These are phyloP conservation scores for Paratrypanosoma confusum DNA, from an alignment of 208 protist genomes.

Conservation along the genomic window DNA sequence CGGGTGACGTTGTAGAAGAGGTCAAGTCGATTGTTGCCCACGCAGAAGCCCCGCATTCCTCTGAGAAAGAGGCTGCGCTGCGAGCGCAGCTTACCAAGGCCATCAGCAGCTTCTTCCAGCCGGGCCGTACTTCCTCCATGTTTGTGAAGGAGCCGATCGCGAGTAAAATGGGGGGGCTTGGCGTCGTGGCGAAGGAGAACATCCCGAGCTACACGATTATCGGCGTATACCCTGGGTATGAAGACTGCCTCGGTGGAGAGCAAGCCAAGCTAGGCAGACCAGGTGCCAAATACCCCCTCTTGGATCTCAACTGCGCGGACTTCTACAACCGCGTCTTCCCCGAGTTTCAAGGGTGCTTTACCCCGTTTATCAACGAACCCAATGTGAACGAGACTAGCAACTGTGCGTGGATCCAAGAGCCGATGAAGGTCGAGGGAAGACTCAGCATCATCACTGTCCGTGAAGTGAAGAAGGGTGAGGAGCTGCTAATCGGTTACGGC, in stretches of 20 bases:
- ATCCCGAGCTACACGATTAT: slow-evolving; percentile 69
- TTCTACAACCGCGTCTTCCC: slow-evolving; percentile 78
- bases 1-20: slow-evolving; percentile 6
- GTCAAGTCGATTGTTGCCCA: neutral
- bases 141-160: slow-evolving; percentile 24
- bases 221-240: slow-evolving; percentile 75
- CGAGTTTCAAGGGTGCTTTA: slow-evolving; percentile 59
- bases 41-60: slow-evolving; percentile 2
- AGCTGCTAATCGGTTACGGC: slow-evolving; percentile 80
- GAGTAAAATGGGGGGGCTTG: slow-evolving; percentile 45
- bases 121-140: slow-evolving; percentile 15
- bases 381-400: slow-evolving; percentile 63
- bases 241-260: slow-evolving; percentile 53
- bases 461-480: slow-evolving; percentile 49
- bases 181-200: slow-evolving; percentile 42
- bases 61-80: slow-evolving; percentile 11
- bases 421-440: slow-evolving; percentile 32
- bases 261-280: slow-evolving; percentile 63
- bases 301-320: slow-evolving; percentile 79
- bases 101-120: slow-evolving; percentile 47
- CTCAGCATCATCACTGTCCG: slow-evolving; percentile 71
- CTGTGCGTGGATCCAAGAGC: slow-evolving; percentile 82
- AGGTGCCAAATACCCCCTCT: slow-evolving; percentile 54
- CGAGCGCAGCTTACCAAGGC: slow-evolving; percentile 15
- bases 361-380: slow-evolving; percentile 84